phyloP scores from a whole-genome alignment of 164 flowering plant genomes.

The Paratinospora sagittata region DNA sequence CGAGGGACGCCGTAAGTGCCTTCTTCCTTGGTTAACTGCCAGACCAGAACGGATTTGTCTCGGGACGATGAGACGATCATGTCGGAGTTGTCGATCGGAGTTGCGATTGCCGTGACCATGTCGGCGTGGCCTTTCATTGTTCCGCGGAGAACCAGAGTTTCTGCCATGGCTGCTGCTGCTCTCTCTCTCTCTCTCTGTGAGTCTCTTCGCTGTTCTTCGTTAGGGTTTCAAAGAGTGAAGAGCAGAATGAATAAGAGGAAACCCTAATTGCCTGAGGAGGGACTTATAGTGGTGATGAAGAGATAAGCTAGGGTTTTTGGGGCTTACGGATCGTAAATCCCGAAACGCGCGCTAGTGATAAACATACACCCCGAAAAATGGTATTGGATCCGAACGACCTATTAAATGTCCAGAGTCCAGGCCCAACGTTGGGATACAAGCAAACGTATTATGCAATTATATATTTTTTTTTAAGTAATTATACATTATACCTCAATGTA shows the following conservation, averaged over 20 bases:
- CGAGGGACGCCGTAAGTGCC: conserved; percentile 57
- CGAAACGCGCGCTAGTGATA: too few species aligned
- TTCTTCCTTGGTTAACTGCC: conserved; percentile 72
- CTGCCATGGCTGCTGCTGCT: conserved; percentile 33
- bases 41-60: conserved; percentile 76
- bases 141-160: conserved; percentile 49
- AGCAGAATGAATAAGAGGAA: background rate
- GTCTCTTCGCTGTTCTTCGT: too few species aligned
- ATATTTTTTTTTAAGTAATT: too few species aligned
- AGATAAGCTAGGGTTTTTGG: conserved; percentile 3
- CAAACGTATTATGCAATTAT: too few species aligned
- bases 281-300: background rate
- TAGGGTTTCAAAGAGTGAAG: background rate
- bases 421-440: too few species aligned
- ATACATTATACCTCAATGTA: too few species aligned
- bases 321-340: too few species aligned
- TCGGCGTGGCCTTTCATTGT: conserved; percentile 81
- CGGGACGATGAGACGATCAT: conserved; percentile 83
- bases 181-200: background rate
- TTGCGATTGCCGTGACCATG: conserved; percentile 83
- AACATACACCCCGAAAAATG: too few species aligned
- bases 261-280: background rate
- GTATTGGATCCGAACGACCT: too few species aligned
- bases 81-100: too few species aligned
- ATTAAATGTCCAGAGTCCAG: too few species aligned